Conservation (phyloP, 129 eudicot species). For the Helichrysum umbraculigerum region DNA sequence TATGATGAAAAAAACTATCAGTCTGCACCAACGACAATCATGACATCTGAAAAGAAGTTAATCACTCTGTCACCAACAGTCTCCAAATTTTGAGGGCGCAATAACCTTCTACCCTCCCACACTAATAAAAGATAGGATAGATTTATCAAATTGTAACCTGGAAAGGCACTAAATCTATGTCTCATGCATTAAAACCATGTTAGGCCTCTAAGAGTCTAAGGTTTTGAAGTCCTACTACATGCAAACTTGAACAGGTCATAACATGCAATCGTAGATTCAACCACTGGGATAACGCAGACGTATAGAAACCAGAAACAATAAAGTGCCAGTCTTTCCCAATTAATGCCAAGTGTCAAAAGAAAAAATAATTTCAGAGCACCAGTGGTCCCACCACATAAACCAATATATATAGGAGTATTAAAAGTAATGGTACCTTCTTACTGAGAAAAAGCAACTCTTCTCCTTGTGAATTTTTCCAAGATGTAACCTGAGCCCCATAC, state of each 20-base stretch:
- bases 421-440: constrained; percentile 53
- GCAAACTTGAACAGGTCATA: no score
- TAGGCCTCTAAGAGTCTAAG: not conserved
- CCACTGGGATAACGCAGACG: not conserved
- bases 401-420: not conserved
- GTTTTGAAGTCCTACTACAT: no score
- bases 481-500: constrained; percentile 86
- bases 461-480: constrained; percentile 76
- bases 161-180: constrained; percentile 1
- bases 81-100: not conserved
- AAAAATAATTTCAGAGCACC: no score
- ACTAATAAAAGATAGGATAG: constrained; percentile 1
- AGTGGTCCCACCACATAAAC: no score
- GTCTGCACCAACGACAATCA: not conserved
- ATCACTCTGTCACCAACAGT: not conserved
- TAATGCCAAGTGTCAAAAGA: not conserved
- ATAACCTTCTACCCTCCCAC: constrained; percentile 7
- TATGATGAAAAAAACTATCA: not conserved
- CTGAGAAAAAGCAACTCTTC: constrained; percentile 87
- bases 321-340: not conserved
- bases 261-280: no score
- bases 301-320: not conserved
- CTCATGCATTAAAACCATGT: not conserved
- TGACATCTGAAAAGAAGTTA: not conserved
- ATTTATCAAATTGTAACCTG: not conserved